A percentile compares a stretch with the other conserved stretches of the same genome.
Conservation (phyloP, 768 basidiomycete genomes). For the Suillus paluster region DNA sequence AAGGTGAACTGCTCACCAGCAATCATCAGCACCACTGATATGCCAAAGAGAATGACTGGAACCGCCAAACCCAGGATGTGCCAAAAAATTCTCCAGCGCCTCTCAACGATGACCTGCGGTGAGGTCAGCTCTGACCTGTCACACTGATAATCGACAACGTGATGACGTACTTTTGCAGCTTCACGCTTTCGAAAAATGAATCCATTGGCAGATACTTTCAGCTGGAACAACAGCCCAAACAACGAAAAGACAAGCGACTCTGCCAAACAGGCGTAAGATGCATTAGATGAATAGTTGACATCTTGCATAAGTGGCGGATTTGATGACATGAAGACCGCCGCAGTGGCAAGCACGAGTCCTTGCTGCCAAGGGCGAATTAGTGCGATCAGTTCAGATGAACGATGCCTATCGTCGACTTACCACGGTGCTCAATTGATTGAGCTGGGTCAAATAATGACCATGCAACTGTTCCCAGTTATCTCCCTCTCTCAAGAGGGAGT, state of each 20-base stretch:
- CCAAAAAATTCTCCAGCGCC: background rate
- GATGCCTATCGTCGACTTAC: background rate
- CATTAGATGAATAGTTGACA: background rate
- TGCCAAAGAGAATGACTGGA: background rate
- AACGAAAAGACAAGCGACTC: background rate
- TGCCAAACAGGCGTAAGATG: background rate
- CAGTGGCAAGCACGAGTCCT: background rate
- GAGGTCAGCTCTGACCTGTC: background rate
- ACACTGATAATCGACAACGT: background rate
- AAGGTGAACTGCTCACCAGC: background rate
- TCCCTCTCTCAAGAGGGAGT: background rate
- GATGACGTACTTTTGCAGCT: background rate
- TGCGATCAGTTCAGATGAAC: background rate
- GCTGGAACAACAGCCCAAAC: background rate
- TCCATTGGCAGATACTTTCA: background rate
- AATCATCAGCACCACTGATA: background rate
- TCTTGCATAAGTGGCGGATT: background rate
- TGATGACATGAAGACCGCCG: background rate
- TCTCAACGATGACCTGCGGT: background rate
- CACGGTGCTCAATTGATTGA: background rate
- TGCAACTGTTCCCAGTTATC: background rate
- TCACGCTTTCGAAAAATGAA: background rate
- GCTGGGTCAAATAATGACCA: background rate
- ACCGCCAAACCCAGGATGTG: background rate
- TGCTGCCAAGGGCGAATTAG: background rate